Base-by-base conservation (phyloP, 2,329 filamentous ascomycete species). In the Neofusicoccum umdonicola region DNA sequence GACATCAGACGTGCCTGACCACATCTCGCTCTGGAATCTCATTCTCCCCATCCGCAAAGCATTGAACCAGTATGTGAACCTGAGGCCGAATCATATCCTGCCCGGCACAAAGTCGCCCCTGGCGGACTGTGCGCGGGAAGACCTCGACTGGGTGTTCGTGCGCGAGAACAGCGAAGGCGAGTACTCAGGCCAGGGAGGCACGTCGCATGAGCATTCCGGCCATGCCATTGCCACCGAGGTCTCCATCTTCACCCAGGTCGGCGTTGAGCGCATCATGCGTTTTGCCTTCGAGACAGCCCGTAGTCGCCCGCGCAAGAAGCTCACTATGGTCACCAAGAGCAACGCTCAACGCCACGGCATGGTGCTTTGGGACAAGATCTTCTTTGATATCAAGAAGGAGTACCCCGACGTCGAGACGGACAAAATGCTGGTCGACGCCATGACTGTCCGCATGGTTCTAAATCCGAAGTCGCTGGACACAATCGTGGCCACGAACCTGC, bases 21-120 rank as follows among this genome's bases (percentile, higher is more conserved):
- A 90, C 67, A 84, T 90, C 65, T 86, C 85, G 0, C 83, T 91
- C 1, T 90, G 88, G 88, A 83, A 84, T 7, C 82, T 89, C 37
- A 84, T 89, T 50, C 79, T 91, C 7, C 87, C 87, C 17, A 90
- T 91, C 70, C 84, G 88, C 42, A 86, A 89, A 60, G 82, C 86
- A 42, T 82, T 90, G 51, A 87, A 90, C 66, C 87, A 90, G 70
- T 90, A 89, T 70, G 84, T 89, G 68, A 91, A 90, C 67, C 82
- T 90, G 0, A 83, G 88, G 0, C 89, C 74, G 0, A 81, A 79
- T 7, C 72, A 78, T 17, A 80, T 82, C 54, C 68, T 82, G 3
- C 72, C 73, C 4, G 80, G 80, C 15, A 80, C 76, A 7, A 72
- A 69, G 7, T 77, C 78, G 27, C 80, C 80, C 0, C 66, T 83